These are phyloP conservation scores for Hymenoscyphus linearis DNA, from an alignment of 2,329 filamentous ascomycete genomes.

Conservation along the genomic window DNA sequence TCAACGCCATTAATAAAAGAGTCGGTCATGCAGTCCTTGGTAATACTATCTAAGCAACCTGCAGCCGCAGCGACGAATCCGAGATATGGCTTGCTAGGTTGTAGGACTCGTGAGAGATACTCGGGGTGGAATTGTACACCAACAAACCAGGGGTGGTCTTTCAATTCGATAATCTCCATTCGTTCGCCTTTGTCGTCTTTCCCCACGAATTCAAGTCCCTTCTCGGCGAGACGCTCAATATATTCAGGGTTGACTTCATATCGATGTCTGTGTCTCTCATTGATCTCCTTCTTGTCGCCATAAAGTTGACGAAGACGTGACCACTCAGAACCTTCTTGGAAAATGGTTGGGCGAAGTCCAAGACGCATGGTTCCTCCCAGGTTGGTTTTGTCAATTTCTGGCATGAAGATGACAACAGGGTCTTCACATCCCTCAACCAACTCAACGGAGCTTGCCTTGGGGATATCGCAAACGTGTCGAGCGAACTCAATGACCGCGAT, in stretches of 20 bases:
- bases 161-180: constrained; percentile 79
- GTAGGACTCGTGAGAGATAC: constrained; percentile 70
- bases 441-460: constrained; percentile 33
- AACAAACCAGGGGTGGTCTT: constrained; percentile 79
- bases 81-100: constrained; percentile 70
- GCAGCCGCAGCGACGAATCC: constrained; percentile 74
- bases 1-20: constrained; percentile 1
- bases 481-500: constrained; percentile 87
- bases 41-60: constrained; percentile 29
- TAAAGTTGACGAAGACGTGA: constrained; percentile 73
- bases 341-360: constrained; percentile 67
- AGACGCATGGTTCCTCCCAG: constrained; percentile 78
- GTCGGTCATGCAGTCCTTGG: constrained; percentile 7
- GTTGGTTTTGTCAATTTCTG: constrained; percentile 71
- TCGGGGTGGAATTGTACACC: constrained; percentile 88
- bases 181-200: constrained; percentile 74
- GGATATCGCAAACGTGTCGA: constrained; percentile 64
- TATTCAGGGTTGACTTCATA: constrained; percentile 86
- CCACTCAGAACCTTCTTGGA: constrained; percentile 73
- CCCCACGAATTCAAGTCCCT: constrained; percentile 70
- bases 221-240: constrained; percentile 61
- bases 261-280: constrained; percentile 79
- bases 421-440: constrained; percentile 30
- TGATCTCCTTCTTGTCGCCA: constrained; percentile 48
- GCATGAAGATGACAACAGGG: constrained; percentile 79